A percentile compares a stretch with the other conserved stretches of the same genome.
These are phyloP conservation scores for Globisporangium irregulare DNA, from an alignment of 352 stramenopile genomes.

Conservation along the genomic window DNA sequence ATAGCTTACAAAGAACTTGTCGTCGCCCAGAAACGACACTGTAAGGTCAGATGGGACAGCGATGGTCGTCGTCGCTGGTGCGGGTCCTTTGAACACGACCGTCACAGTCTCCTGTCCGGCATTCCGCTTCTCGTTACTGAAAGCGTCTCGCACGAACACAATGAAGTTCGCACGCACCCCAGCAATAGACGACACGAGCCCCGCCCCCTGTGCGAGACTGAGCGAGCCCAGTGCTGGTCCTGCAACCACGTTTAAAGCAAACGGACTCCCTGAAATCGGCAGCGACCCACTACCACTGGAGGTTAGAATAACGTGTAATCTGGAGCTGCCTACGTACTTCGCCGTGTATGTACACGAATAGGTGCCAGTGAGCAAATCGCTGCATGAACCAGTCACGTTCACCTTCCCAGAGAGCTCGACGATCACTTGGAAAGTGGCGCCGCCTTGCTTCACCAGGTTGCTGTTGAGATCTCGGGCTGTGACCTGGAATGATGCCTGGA, in stretches of 20 bases:
- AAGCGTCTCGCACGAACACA: slow-evolving; percentile 51
- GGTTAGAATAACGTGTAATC: slow-evolving; percentile 34
- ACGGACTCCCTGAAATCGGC: slow-evolving; percentile 46
- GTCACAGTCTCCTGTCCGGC: slow-evolving; percentile 41
- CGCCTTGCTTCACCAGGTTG: slow-evolving; percentile 48
- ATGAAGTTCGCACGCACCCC: slow-evolving; percentile 46
- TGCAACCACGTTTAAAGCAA: slow-evolving; percentile 41
- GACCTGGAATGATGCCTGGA: slow-evolving; percentile 60
- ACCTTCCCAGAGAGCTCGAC: slow-evolving; percentile 35
- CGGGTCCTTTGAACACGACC: slow-evolving; percentile 35
- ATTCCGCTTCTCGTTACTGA: slow-evolving; percentile 63
- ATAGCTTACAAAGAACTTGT: slow-evolving; percentile 45
- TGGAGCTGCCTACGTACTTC: slow-evolving; percentile 35
- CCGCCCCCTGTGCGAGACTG: slow-evolving; percentile 38
- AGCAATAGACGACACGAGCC: slow-evolving; percentile 52
- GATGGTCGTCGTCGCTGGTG: slow-evolving; percentile 17
- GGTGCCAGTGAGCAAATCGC: slow-evolving; percentile 47
- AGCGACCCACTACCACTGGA: slow-evolving; percentile 13
- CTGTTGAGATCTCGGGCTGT: slow-evolving; percentile 48
- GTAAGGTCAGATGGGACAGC: slow-evolving; percentile 23
- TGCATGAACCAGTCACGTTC: slow-evolving; percentile 41
- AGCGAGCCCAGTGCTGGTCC: slow-evolving; percentile 45
- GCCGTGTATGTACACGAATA: slow-evolving; percentile 66
- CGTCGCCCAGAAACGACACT: slow-evolving; percentile 30
- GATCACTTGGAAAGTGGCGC: slow-evolving; percentile 34